phyloP scores from a whole-genome alignment of 2,329 filamentous ascomycete species.

The Botryotinia globosa region DNA sequence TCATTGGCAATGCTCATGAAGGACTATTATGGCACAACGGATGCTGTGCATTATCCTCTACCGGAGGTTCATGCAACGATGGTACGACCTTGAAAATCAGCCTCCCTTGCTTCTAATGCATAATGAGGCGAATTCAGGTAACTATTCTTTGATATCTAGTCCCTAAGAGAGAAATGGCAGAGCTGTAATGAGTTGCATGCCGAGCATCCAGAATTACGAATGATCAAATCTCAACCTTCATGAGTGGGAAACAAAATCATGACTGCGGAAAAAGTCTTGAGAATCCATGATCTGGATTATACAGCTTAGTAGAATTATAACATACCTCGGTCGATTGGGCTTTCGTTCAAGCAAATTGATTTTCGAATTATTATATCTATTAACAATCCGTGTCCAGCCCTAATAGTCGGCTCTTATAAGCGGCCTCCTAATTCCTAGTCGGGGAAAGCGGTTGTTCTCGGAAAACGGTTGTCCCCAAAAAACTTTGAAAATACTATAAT shows the following conservation, averaged over 20 bases:
- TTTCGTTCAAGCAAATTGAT: not conserved
- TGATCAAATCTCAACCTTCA: not conserved
- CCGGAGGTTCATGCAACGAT: constrained; percentile 93
- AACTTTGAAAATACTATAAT: no score
- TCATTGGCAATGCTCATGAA: constrained; percentile 94
- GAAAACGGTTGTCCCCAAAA: no score
- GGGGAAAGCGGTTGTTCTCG: no score
- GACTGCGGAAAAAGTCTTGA: not conserved
- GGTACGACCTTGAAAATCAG: constrained; percentile 86
- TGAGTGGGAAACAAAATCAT: not conserved
- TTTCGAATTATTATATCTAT: not conserved
- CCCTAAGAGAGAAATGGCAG: not conserved
- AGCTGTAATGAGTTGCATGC: not conserved
- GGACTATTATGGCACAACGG: constrained; percentile 82
- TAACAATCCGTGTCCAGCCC: not conserved
- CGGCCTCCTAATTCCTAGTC: no score
- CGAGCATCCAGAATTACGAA: not conserved
- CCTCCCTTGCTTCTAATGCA: constrained; percentile 85
- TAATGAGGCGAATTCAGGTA: not conserved
- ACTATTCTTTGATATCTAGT: not conserved
- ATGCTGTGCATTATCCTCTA: constrained; percentile 97
- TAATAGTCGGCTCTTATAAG: no score
- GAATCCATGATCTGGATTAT: not conserved
- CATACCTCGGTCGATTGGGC: not conserved
- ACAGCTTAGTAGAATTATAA: not conserved